phyloP scores from a whole-genome alignment of 1,284 basidiomycete genomes.

The Macrocystidia cucumis region DNA sequence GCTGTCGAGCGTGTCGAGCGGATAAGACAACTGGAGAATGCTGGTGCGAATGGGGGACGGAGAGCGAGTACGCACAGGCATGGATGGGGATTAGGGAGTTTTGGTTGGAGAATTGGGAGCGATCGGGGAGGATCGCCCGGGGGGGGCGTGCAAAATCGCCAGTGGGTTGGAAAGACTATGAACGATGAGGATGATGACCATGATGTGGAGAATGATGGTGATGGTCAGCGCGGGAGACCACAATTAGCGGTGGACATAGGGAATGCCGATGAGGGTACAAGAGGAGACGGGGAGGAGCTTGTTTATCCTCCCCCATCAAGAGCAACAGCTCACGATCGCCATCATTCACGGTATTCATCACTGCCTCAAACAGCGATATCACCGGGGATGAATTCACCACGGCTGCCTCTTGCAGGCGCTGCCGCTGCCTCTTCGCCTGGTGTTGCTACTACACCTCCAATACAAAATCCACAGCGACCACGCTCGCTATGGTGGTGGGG shows the following conservation, averaged over 20 bases:
- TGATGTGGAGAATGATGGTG: background rate
- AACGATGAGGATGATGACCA: background rate
- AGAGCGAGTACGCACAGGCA: conserved; percentile 21
- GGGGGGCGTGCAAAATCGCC: background rate
- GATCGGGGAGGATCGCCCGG: conserved; percentile 3
- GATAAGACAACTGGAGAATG: conserved; percentile 49
- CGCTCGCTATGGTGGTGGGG: conserved; percentile 72
- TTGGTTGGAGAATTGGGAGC: conserved; percentile 39
- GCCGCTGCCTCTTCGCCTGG: conserved; percentile 7
- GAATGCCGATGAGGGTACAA: background rate
- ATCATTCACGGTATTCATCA: too few species aligned
- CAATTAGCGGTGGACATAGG: background rate
- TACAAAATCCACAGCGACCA: conserved; percentile 11
- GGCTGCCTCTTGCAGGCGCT: background rate
- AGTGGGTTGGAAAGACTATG: conserved; percentile 1
- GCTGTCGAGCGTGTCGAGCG: conserved; percentile 57
- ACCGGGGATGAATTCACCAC: background rate
- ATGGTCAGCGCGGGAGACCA: background rate
- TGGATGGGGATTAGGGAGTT: conserved; percentile 71
- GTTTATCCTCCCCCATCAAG: conserved; percentile 2
- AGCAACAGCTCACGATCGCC: too few species aligned
- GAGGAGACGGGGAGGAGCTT: background rate
- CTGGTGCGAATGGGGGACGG: conserved; percentile 14
- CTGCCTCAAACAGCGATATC: conserved; percentile 1
- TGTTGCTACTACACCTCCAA: conserved; percentile 7